Evolutionary conservation across 139 green algal genomes (phyloP), one percentile per base, ranked within the genome.

Genomic region (Chlamydomonas incerta): DNA sequence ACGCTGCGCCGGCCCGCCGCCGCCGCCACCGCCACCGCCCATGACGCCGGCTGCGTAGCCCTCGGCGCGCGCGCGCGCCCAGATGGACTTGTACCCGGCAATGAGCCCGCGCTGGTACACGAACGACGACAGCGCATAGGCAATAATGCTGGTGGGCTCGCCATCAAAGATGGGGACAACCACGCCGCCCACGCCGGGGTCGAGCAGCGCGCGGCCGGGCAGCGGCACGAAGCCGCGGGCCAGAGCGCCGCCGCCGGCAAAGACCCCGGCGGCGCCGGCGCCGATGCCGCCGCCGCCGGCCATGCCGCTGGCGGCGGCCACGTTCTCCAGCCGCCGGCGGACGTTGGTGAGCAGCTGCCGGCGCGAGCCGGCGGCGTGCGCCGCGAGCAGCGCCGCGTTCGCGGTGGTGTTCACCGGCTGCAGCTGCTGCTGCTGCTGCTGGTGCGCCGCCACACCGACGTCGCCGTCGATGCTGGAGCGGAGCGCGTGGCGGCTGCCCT

Each of bases 71-170:
- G 31, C 66, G 1, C 31, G 31, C 10, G 21, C 58, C 57, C 71
- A 83, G 63, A 83, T 83, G 34, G 63, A 65, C 77, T 83, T 83
- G 62, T 83, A 83, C 29, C 83, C 75, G 13, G 87, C 91, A 65
- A 92, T 92, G 62, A 96, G 87, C 75, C 94, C 91, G 77, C 91
- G 87, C 71, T 96, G 91, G 85, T 96, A 96, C 26, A 65, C 29
- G 4, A 87, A 83, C 24, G 90, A 94, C n/a, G 91, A 90, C 52
- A 98, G 86, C n/a, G 92, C 92, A 87, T 97, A 96, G 24, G 95
- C 93, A 35, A 97, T 90, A 34, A 97, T 90, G 60, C 92, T 96
- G 50, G 95, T 97, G 21, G 95, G 95, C 88, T 98, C 96, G 11
- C 84, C 73, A 50, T 97, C 94, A 34, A 83, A 77, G 79, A 90